phyloP scores from a whole-genome alignment of 345 rosid species.

The Streptanthus diversifolius region DNA sequence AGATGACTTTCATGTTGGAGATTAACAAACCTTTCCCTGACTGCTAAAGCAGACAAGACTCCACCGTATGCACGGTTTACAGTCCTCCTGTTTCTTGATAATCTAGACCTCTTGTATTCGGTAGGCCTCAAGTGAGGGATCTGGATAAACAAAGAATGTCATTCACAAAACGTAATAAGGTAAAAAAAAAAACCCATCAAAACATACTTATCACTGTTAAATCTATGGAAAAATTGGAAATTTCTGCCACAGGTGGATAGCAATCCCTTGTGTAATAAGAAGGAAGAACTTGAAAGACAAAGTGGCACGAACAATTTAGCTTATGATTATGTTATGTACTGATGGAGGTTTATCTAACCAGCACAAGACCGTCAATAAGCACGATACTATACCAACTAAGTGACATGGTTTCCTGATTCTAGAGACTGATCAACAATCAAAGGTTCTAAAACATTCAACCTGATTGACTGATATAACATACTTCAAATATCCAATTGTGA shows the following conservation, averaged over 20 bases:
- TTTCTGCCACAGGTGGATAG: slow-evolving; percentile 40
- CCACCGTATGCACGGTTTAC: slow-evolving; percentile 47
- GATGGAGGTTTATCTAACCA: slow-evolving; percentile 28
- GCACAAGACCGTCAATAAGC: slow-evolving; percentile 57
- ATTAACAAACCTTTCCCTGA: slow-evolving; percentile 57
- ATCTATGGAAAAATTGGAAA: not conserved
- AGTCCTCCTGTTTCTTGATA: slow-evolving; percentile 52
- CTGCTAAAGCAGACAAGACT: slow-evolving; percentile 63
- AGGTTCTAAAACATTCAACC: not conserved
- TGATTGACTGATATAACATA: not conserved
- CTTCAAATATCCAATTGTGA: no score
- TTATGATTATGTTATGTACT: slow-evolving; percentile 51
- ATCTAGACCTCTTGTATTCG: slow-evolving; percentile 64
- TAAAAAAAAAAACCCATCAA: not conserved
- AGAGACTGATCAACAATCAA: not conserved
- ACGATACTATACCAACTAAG: not conserved
- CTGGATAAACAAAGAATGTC: slow-evolving; percentile 30
- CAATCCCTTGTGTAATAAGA: slow-evolving; percentile 7
- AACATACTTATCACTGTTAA: not conserved
- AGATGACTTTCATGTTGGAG: not conserved
- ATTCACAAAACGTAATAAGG: not conserved
- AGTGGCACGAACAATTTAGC: slow-evolving; percentile 39
- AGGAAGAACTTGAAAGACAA: slow-evolving; percentile 34
- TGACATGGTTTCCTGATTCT: not conserved
- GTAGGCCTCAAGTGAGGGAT: slow-evolving; percentile 73